These are phyloP conservation scores for Pichia cabralensis DNA, from an alignment of 805 yeast species.

Conservation along the genomic window DNA sequence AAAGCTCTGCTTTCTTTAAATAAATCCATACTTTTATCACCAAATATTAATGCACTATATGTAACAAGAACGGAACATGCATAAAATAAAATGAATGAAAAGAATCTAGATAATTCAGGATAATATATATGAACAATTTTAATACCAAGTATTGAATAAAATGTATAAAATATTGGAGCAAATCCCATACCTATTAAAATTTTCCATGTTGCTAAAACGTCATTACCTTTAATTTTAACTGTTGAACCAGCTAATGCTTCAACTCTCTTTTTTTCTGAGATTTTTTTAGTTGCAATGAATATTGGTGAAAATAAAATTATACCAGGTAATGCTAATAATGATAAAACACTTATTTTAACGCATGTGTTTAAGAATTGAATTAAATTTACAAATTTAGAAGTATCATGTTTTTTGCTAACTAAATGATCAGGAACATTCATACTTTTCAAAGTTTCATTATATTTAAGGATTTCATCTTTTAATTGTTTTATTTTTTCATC, in stretches of 20 bases:
- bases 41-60: constrained; percentile 82
- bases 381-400: constrained; percentile 17
- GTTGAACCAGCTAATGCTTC: constrained; percentile 78
- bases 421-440: constrained; percentile 47
- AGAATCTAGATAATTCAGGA: constrained; percentile 14
- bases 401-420: constrained; percentile 36
- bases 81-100: constrained; percentile 39
- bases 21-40: constrained; percentile 89
- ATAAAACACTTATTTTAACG: constrained; percentile 43
- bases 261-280: constrained; percentile 62
- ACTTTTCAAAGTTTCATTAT: constrained; percentile 49
- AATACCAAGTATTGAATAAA: constrained; percentile 62
- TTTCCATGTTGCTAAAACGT: constrained; percentile 97
- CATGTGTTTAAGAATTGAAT: constrained; percentile 18
- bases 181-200: constrained; percentile 78
- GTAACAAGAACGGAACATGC: constrained; percentile 64
- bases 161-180: constrained; percentile 76
- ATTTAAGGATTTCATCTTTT: constrained; percentile 52
- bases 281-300: constrained; percentile 63
- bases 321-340: constrained; percentile 78
- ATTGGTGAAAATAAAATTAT: constrained; percentile 79
- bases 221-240: constrained; percentile 86
- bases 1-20: constrained; percentile 77
- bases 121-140: constrained; percentile 22
- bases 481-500: constrained; percentile 57